phyloP scores from a whole-genome alignment of 2,329 filamentous ascomycete species.

The Coccinonectria pachysandricola region DNA sequence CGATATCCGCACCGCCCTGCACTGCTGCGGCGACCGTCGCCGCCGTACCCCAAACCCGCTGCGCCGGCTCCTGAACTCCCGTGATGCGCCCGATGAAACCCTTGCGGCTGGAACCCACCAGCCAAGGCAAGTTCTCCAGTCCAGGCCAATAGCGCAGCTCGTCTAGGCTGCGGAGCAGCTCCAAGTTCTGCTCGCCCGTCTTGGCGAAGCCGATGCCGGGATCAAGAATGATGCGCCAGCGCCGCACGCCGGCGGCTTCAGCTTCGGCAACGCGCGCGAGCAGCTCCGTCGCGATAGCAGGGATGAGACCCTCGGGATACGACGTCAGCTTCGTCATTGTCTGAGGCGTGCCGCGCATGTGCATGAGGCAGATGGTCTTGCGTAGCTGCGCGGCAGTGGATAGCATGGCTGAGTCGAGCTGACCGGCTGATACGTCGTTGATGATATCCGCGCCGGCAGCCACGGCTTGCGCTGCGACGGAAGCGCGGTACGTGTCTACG shows the following conservation, averaged over 20 bases:
- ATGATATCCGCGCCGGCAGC: slow-evolving; percentile 78
- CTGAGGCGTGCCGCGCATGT: slow-evolving; percentile 79
- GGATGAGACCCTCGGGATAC: slow-evolving; percentile 60
- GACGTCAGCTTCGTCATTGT: slow-evolving; percentile 64
- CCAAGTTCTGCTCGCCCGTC: slow-evolving; percentile 66
- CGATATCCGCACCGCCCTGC: slow-evolving; percentile 78
- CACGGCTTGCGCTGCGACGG: slow-evolving; percentile 68
- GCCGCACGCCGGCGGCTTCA: slow-evolving; percentile 67
- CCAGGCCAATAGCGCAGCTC: slow-evolving; percentile 55
- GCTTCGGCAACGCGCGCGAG: slow-evolving; percentile 60
- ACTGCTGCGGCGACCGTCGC: slow-evolving; percentile 80
- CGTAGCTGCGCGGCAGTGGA: slow-evolving; percentile 65
- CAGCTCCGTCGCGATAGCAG: slow-evolving; percentile 58
- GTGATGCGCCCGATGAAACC: slow-evolving; percentile 78
- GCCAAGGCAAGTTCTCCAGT: slow-evolving; percentile 67
- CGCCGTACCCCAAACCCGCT: slow-evolving; percentile 77
- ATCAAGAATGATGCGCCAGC: slow-evolving; percentile 92
- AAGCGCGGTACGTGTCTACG: slow-evolving; percentile 84
- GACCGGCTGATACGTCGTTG: slow-evolving; percentile 85
- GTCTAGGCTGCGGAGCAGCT: slow-evolving; percentile 58
- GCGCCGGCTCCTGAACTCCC: slow-evolving; percentile 57
- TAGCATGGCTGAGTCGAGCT: slow-evolving; percentile 73
- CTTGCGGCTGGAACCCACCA: slow-evolving; percentile 83
- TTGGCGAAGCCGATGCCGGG: slow-evolving; percentile 95
- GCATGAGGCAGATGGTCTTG: slow-evolving; percentile 76